phyloP scores from a whole-genome alignment of 805 yeast genomes.

The Candida corydali region DNA sequence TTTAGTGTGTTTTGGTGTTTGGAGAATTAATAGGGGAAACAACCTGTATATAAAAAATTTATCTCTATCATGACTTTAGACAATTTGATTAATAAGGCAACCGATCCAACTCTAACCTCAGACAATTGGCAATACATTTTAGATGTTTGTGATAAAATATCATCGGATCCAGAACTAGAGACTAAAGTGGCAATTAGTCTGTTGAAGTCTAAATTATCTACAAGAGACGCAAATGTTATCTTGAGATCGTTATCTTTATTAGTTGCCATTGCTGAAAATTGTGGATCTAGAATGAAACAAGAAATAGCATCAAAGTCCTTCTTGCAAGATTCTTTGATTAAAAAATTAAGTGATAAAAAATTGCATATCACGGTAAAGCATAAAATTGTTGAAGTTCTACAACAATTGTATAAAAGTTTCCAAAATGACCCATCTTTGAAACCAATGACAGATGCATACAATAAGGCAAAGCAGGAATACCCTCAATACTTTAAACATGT shows the following conservation, averaged over 20 bases:
- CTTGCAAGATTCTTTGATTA: conserved; percentile 28
- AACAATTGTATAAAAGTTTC: conserved; percentile 63
- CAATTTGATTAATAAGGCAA: conserved; percentile 29
- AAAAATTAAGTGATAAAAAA: conserved; percentile 47
- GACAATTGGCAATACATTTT: conserved; percentile 44
- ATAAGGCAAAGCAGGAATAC: conserved; percentile 39
- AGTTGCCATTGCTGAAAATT: conserved; percentile 39
- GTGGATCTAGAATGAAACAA: conserved; percentile 43
- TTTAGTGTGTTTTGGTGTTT: too few relatives aligned
- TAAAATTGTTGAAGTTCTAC: conserved; percentile 61
- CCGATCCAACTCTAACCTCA: conserved; percentile 36
- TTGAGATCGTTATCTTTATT: conserved; percentile 34
- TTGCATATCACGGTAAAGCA: conserved; percentile 67
- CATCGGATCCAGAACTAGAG: conserved; percentile 32
- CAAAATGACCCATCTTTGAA: conserved; percentile 70
- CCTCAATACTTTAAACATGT: conserved; percentile 24
- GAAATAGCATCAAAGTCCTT: conserved; percentile 38
- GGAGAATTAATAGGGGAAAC: not conserved
- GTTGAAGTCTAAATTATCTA: conserved; percentile 20
- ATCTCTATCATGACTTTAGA: conserved; percentile 7
- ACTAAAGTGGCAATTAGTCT: conserved; percentile 29
- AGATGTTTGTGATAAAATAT: conserved; percentile 38
- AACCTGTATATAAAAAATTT: conserved; percentile 1
- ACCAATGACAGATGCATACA: conserved; percentile 61
- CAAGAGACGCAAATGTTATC: conserved; percentile 38